Evolutionary conservation across 1,139 yeast genomes (phyloP).

Genomic region (Candida gigantensis): DNA sequence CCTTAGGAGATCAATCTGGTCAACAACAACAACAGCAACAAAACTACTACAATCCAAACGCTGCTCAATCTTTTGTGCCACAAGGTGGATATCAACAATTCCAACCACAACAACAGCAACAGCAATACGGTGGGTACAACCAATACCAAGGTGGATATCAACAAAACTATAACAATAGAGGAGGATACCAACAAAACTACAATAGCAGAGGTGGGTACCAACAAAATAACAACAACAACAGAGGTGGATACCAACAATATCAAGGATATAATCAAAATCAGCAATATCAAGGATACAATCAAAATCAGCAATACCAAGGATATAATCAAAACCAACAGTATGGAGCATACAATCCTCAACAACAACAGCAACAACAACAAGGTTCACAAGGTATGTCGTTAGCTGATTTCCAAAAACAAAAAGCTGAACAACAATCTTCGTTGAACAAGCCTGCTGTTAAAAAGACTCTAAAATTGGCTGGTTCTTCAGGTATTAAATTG

Average conservation of each 20-base stretch:
- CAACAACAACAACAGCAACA: conserved; percentile 13
- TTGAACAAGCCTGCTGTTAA: conserved; percentile 52
- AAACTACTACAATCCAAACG: conserved; percentile 16
- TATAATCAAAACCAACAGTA: conserved; percentile 7
- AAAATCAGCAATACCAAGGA: conserved; percentile 10
- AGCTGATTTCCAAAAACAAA: conserved; percentile 83
- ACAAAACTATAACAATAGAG: conserved; percentile 19
- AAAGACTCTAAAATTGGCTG: conserved; percentile 62
- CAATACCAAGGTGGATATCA: conserved; percentile 25
- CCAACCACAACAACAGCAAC: conserved; percentile 17
- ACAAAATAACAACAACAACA: conserved; percentile 18
- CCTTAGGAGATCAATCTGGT: conserved; percentile 26
- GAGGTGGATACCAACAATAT: conserved; percentile 28
- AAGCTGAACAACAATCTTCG: conserved; percentile 42
- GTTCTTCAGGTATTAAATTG: conserved; percentile 67
- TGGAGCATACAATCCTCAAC: conserved; percentile 12
- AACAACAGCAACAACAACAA: conserved; percentile 21
- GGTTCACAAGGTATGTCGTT: conserved; percentile 69
- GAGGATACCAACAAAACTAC: conserved; percentile 31
- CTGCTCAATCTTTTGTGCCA: conserved; percentile 12
- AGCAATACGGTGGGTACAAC: conserved; percentile 20
- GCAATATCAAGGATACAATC: conserved; percentile 12
- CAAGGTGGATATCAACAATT: conserved; percentile 24
- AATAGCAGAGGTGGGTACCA: conserved; percentile 13
- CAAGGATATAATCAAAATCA: conserved; percentile 13